Conservation (phyloP, 768 basidiomycete species). For the Tulasnella sp. region DNA sequence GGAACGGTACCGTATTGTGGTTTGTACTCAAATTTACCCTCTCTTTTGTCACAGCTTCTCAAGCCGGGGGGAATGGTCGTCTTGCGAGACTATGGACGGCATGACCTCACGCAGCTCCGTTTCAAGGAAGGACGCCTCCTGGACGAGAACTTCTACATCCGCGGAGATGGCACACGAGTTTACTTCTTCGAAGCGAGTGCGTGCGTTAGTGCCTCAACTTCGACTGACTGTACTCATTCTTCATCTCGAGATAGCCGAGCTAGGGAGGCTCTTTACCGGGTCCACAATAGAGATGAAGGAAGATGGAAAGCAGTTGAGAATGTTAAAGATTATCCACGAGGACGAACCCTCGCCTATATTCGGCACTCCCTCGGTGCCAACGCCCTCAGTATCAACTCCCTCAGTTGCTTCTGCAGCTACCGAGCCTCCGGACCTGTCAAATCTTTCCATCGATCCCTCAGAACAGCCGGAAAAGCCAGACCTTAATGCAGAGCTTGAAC, state of each 20-base stretch:
- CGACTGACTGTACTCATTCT: background rate
- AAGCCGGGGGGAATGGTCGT: slow-evolving; percentile 80
- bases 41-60: slow-evolving; percentile 46
- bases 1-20: background rate
- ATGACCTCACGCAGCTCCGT: slow-evolving; percentile 89
- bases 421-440: background rate
- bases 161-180: slow-evolving; percentile 94
- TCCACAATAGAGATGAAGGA: background rate
- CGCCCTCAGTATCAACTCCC: background rate
- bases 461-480: background rate
- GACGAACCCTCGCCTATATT: background rate
- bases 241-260: background rate
- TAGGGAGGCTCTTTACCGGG: slow-evolving; percentile 9
- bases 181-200: slow-evolving; percentile 90
- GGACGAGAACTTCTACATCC: slow-evolving; percentile 89
- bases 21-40: background rate
- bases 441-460: background rate
- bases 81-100: slow-evolving; percentile 87
- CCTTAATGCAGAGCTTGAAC: background rate
- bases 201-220: background rate
- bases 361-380: background rate
- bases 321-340: background rate
- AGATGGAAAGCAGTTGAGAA: slow-evolving; percentile 3
- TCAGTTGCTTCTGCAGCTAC: background rate
- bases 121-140: slow-evolving; percentile 83